Evolutionary conservation across 1,139 yeast species (phyloP), one percentile per base, ranked within the genome.

Genomic region (Waltiozyma sp.): DNA sequence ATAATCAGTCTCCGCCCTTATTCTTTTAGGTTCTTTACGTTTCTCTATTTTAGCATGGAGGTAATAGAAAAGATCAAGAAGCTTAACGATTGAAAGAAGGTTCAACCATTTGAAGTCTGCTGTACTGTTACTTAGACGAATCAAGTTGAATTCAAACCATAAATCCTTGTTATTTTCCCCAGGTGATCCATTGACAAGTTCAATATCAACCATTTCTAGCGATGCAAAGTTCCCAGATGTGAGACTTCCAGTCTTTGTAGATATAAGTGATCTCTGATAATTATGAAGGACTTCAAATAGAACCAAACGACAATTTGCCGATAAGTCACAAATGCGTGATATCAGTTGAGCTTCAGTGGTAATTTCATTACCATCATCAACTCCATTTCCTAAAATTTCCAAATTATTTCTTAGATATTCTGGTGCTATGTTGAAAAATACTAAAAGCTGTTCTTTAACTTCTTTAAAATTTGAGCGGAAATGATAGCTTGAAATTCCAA

Each of bases 401-500:
- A 52, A 28, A 13, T 50, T 44, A 38, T 43, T 47, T 24, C 41
- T 36, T 2, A 53, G 43, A 31, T 45, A 53, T 3, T 50, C 49
- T 6, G 45, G 28, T 0, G 52, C 42, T 4, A 53, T 11, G 11
- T 57, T 41, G 3, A 49, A 47, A 43, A 58, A 58, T 13, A 57
- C 37, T 21, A 48, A 37, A 2, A 55, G 40, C 35, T 57, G 57
- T 28, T 56, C 59, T 38, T 45, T 49, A n/a, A 57, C 38, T 1
- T 49, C 37, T 8, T 48, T 51, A 28, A 48, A 47, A 42, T 55
- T 56, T 15, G 58, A 47, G 14, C 44, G 43, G 9, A 45, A 36
- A 24, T 54, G 33, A 5, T 38, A 24, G 2, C 42, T 42, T 2
- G 50, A 44, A 6, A 49, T 42, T 14, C 41, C 39, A 3, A 51